Percentiles rank a stretch among this genome's conserved stretches.
Evolutionary conservation across 441 rosid species (phyloP).

Genomic region (Adansonia rubrostipa): DNA sequence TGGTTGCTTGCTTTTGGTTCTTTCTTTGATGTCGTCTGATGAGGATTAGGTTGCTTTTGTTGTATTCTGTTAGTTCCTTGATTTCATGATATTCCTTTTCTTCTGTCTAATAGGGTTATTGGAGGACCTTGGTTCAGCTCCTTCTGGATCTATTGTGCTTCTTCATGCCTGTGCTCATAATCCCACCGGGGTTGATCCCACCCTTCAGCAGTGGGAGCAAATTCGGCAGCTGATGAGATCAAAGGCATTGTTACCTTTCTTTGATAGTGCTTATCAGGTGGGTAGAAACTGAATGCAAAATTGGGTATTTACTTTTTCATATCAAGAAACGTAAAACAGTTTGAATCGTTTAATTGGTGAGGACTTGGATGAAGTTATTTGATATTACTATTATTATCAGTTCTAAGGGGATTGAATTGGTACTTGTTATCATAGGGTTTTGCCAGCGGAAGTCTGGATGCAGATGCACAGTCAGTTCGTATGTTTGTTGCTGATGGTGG

Average conservation of each 20-base stretch:
- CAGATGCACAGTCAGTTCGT: conserved; percentile 83
- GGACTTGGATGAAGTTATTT: conserved; percentile 2
- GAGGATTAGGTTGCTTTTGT: neutral
- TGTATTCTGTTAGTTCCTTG: neutral
- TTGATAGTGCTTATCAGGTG: conserved; percentile 99
- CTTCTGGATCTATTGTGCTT: conserved; percentile 84
- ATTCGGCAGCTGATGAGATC: conserved; percentile 80
- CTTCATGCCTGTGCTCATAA: conserved; percentile 99
- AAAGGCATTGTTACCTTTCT: conserved; percentile 82
- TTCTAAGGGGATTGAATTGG: neutral
- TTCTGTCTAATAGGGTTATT: conserved; percentile 59
- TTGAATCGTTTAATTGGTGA: conserved; percentile 3
- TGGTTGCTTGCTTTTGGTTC: neutral
- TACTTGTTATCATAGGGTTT: conserved; percentile 59
- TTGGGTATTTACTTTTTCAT: conserved; percentile 4
- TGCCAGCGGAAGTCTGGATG: conserved; percentile 87
- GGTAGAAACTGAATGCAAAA: conserved; percentile 6
- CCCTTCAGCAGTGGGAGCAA: conserved; percentile 82
- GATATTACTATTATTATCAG: conserved; percentile 3
- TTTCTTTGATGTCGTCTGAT: neutral
- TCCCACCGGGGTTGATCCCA: conserved; percentile 98
- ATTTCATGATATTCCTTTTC: neutral
- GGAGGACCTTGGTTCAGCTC: conserved; percentile 90
- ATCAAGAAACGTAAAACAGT: neutral
- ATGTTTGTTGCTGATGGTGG: conserved; percentile 96